Conservation (phyloP, 139 green algal species). For the Micractinium sp. region DNA sequence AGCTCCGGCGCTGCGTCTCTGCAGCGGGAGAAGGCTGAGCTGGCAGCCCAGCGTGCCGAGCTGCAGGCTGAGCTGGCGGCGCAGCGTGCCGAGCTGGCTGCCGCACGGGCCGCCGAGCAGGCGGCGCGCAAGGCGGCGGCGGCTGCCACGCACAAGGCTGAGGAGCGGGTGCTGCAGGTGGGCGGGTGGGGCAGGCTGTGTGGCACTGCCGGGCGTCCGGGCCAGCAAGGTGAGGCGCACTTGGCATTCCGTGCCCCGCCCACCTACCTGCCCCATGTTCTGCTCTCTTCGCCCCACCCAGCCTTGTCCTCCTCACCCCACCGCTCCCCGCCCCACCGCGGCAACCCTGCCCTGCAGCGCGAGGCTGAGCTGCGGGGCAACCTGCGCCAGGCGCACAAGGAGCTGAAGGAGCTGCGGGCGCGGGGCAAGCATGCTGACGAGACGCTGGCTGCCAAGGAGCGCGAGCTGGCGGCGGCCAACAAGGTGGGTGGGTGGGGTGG, state of each 20-base stretch:
- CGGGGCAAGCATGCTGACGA: not conserved
- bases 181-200: not conserved
- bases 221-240: not conserved
- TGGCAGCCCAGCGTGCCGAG: not conserved
- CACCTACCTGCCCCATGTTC: not conserved
- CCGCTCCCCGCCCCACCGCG: not conserved
- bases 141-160: not conserved
- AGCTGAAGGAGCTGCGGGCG: not conserved
- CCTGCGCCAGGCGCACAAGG: not conserved
- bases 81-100: not conserved
- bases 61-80: constrained; percentile 16
- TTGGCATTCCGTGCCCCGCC: not conserved
- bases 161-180: not conserved
- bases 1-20: not conserved
- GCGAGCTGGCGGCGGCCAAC: constrained; percentile 11
- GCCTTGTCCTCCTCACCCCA: not conserved
- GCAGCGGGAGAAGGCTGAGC: constrained; percentile 12
- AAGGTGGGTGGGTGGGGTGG: not conserved
- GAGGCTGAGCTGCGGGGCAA: constrained; percentile 1
- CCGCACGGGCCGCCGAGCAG: not conserved
- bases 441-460: not conserved
- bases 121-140: not conserved
- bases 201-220: not conserved
- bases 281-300: not conserved
- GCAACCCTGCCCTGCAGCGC: not conserved